These are phyloP conservation scores for Hymenoscyphus salicellus DNA, from an alignment of 2,329 filamentous ascomycete genomes.

Conservation along the genomic window DNA sequence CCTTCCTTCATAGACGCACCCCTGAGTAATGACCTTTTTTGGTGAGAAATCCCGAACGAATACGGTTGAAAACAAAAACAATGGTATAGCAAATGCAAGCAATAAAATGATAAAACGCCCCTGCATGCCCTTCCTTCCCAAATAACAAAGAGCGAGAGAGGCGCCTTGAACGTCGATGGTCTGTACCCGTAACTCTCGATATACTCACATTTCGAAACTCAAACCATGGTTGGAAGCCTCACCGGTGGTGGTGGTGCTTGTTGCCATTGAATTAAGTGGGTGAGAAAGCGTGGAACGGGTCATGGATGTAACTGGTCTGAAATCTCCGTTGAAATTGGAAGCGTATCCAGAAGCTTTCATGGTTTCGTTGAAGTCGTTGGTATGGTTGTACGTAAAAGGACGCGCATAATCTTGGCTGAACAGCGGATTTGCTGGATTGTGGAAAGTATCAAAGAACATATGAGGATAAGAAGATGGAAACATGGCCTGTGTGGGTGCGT, in stretches of 20 bases:
- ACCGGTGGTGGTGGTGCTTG: background rate
- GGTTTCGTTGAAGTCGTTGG: slow-evolving; percentile 15
- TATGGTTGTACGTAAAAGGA: slow-evolving; percentile 19
- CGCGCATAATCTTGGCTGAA: slow-evolving; percentile 27
- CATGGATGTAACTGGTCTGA: slow-evolving; percentile 20
- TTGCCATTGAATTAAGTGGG: slow-evolving; percentile 3
- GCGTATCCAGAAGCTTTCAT: slow-evolving; percentile 14
- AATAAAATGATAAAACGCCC: slow-evolving; percentile 4
- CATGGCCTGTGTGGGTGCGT: slow-evolving; percentile 14
- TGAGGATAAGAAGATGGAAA: slow-evolving; percentile 31
- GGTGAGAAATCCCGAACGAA: background rate
- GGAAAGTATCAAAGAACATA: slow-evolving; percentile 28
- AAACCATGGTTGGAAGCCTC: slow-evolving; percentile 10
- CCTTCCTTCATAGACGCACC: background rate
- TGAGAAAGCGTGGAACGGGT: slow-evolving; percentile 11
- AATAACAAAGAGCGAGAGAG: background rate
- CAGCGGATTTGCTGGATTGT: slow-evolving; percentile 28
- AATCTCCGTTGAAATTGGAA: slow-evolving; percentile 21
- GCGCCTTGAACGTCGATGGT: background rate
- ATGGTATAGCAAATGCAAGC: slow-evolving; percentile 8
- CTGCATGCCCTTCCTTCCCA: slow-evolving; percentile 1
- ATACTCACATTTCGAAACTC: slow-evolving; percentile 20
- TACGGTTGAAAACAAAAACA: slow-evolving; percentile 3
- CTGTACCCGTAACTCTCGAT: background rate
- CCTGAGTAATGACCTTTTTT: slow-evolving; percentile 8